Conservation (phyloP, 1,139 yeast species). For the Hansenula sp. region DNA sequence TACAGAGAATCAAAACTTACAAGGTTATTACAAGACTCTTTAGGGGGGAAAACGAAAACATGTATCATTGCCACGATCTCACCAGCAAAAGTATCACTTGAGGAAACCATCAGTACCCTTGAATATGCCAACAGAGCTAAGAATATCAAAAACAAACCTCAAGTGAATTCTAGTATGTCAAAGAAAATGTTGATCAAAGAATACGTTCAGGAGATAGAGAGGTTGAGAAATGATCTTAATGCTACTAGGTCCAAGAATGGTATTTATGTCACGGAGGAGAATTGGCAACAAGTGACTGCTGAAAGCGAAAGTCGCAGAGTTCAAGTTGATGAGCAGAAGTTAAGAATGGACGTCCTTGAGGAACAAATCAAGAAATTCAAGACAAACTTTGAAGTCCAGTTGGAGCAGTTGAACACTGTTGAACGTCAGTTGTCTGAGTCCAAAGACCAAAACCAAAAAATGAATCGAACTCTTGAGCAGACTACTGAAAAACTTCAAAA, state of each 20-base stretch:
- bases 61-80: slow-evolving; percentile 69
- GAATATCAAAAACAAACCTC: slow-evolving; percentile 72
- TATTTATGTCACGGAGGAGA: slow-evolving; percentile 53
- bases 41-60: slow-evolving; percentile 67
- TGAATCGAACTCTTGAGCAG: slow-evolving; percentile 22
- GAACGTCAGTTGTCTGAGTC: slow-evolving; percentile 28
- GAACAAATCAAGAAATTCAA: slow-evolving; percentile 35
- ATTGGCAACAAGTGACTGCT: slow-evolving; percentile 43
- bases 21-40: slow-evolving; percentile 57
- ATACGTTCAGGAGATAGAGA: slow-evolving; percentile 48
- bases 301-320: slow-evolving; percentile 44
- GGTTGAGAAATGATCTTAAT: slow-evolving; percentile 56
- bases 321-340: slow-evolving; percentile 42
- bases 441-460: slow-evolving; percentile 29
- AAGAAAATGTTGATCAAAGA: slow-evolving; percentile 48
- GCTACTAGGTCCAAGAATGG: slow-evolving; percentile 67
- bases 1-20: slow-evolving; percentile 73
- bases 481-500: slow-evolving; percentile 25
- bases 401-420: slow-evolving; percentile 20
- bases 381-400: slow-evolving; percentile 26
- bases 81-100: slow-evolving; percentile 69
- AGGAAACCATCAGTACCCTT: slow-evolving; percentile 78
- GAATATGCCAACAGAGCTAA: slow-evolving; percentile 85
- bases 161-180: slow-evolving; percentile 50
- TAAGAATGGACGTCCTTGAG: slow-evolving; percentile 40